Conservation (phyloP, 2,329 filamentous ascomycete genomes). For the Coniochaeta sp. region DNA sequence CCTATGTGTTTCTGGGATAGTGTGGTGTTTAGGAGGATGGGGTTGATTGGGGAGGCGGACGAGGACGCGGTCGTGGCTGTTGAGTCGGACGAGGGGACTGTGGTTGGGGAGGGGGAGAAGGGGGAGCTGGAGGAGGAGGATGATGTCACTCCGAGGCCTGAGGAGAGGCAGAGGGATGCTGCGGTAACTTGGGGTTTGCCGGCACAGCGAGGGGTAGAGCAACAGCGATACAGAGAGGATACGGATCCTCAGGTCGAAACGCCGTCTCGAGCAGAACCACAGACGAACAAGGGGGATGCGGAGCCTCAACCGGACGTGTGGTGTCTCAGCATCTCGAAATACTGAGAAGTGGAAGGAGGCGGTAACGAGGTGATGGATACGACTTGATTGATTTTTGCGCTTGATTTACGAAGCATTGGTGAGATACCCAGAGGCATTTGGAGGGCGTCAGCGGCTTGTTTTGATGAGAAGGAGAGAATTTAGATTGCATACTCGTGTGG, state of each 20-base stretch:
- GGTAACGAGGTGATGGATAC: neutral
- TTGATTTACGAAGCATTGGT: neutral
- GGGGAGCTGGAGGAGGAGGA: constrained; percentile 8
- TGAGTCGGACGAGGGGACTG: neutral
- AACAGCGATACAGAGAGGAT: neutral
- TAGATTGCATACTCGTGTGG: neutral
- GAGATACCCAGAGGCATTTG: neutral
- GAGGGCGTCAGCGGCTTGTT: neutral
- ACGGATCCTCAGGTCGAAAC: neutral
- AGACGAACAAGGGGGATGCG: neutral
- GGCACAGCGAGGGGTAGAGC: neutral
- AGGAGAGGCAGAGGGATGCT: neutral
- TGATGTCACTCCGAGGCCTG: neutral
- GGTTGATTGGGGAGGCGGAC: neutral
- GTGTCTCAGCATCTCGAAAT: neutral
- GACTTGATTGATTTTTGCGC: neutral
- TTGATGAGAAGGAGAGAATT: neutral
- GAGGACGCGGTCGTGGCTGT: neutral
- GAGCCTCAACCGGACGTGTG: neutral
- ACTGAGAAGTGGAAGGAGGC: neutral
- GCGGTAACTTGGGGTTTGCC: neutral
- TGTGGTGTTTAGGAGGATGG: neutral
- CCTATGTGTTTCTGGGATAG: neutral
- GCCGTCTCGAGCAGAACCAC: neutral
- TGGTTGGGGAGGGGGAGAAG: neutral